A percentile compares a stretch with the other conserved stretches of the same genome.
These are phyloP conservation scores for Anacardium occidentale DNA, from an alignment of 345 rosid genomes.

Conservation along the genomic window DNA sequence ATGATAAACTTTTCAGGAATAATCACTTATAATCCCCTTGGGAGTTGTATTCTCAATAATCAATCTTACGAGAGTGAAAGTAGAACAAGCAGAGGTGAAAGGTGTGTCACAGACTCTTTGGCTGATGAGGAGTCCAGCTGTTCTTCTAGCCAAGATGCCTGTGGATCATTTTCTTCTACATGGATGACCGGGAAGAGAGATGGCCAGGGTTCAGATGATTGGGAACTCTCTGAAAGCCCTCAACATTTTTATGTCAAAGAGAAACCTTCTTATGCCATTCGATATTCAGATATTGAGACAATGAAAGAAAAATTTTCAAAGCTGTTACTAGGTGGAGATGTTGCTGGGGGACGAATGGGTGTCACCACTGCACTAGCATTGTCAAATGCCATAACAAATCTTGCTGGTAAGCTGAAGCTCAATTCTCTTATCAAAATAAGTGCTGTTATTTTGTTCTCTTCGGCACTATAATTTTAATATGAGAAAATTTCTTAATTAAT, in stretches of 20 bases:
- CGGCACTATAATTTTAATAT: not conserved
- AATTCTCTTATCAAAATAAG: constrained; percentile 5
- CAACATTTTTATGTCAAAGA: constrained; percentile 51
- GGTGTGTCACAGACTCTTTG: constrained; percentile 67
- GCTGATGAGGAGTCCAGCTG: constrained; percentile 84
- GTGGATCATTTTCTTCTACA: constrained; percentile 80
- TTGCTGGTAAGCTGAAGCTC: constrained; percentile 56
- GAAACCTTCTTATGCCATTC: constrained; percentile 43
- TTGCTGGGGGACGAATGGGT: constrained; percentile 76
- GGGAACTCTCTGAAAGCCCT: constrained; percentile 60
- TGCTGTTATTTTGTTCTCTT: constrained; percentile 9
- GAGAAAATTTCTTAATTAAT: not conserved
- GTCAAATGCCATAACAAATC: constrained; percentile 83
- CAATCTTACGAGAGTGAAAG: constrained; percentile 82
- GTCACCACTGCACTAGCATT: constrained; percentile 70
- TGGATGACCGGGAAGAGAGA: constrained; percentile 61
- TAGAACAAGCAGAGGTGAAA: constrained; percentile 78
- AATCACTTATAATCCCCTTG: constrained; percentile 80
- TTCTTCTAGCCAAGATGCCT: constrained; percentile 89
- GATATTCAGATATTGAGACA: constrained; percentile 60
- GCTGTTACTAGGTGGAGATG: constrained; percentile 81
- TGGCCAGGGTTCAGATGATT: constrained; percentile 50
- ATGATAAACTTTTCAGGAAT: constrained; percentile 48
- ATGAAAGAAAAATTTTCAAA: constrained; percentile 87
- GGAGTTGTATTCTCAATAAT: constrained; percentile 75